Evolutionary conservation across 495 filamentous ascomycete genomes (phyloP).

Genomic region (Annulohypoxylon moriforme): DNA sequence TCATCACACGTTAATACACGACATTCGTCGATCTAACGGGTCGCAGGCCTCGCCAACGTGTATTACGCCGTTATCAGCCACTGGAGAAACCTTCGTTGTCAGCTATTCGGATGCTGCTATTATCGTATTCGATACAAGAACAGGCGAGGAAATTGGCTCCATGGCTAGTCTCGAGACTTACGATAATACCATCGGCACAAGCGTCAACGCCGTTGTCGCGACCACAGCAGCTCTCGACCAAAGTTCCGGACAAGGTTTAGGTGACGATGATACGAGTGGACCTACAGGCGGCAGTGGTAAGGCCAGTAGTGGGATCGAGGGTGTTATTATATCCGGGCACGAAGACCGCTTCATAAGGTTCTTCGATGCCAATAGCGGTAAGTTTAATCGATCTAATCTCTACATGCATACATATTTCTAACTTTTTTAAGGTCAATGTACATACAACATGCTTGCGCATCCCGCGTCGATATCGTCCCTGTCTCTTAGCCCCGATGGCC

Average conservation of each 20-base stretch:
- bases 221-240: slow-evolving; percentile 82
- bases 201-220: slow-evolving; percentile 92
- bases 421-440: slow-evolving; percentile 85
- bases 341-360: slow-evolving; percentile 96
- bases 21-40: slow-evolving; percentile 74
- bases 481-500: slow-evolving; percentile 88
- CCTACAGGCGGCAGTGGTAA: slow-evolving; percentile 80
- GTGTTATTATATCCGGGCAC: slow-evolving; percentile 92
- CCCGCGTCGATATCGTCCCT: slow-evolving; percentile 90
- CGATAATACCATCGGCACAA: slow-evolving; percentile 82
- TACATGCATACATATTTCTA: slow-evolving; percentile 39
- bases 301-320: slow-evolving; percentile 78
- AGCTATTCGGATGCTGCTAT: slow-evolving; percentile 91
- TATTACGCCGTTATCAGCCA: slow-evolving; percentile 85
- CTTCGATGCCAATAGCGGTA: slow-evolving; percentile 98
- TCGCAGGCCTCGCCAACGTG: slow-evolving; percentile 84
- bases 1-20: slow-evolving; percentile 78
- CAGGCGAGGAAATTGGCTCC: slow-evolving; percentile 87
- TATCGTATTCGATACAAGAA: slow-evolving; percentile 89
- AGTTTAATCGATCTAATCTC: slow-evolving; percentile 52
- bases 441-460: slow-evolving; percentile 97
- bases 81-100: slow-evolving; percentile 93
- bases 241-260: slow-evolving; percentile 70
- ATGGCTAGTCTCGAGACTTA: slow-evolving; percentile 97
- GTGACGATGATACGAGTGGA: slow-evolving; percentile 62